phyloP scores from a whole-genome alignment of 768 basidiomycete species.

The Pleurotus djamor region DNA sequence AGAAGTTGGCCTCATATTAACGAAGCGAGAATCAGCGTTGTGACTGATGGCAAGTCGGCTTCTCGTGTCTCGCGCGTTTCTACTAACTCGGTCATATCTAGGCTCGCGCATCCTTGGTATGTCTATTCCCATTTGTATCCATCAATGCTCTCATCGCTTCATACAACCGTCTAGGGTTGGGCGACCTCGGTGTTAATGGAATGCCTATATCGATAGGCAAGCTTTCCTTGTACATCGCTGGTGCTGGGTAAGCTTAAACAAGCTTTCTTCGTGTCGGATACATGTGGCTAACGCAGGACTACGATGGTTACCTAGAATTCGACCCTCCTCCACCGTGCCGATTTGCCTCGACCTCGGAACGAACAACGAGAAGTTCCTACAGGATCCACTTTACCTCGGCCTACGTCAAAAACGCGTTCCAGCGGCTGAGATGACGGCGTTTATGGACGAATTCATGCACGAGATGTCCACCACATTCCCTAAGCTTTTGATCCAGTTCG shows the following conservation, averaged over 20 bases:
- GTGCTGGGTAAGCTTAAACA: slow-evolving; percentile 64
- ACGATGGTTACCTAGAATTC: slow-evolving; percentile 45
- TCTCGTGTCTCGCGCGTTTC: neutral
- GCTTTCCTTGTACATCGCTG: slow-evolving; percentile 85
- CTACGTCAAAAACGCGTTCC: slow-evolving; percentile 68
- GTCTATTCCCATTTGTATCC: neutral
- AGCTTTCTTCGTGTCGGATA: neutral
- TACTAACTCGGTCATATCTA: slow-evolving; percentile 25
- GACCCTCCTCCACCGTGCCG: slow-evolving; percentile 75
- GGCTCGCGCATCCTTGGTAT: slow-evolving; percentile 89
- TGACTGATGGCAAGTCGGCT: slow-evolving; percentile 73
- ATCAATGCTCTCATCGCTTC: neutral
- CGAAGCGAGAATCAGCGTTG: slow-evolving; percentile 86
- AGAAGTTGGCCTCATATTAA: slow-evolving; percentile 69
- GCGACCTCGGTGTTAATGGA: slow-evolving; percentile 79
- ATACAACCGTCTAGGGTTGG: slow-evolving; percentile 71
- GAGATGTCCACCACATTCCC: slow-evolving; percentile 78
- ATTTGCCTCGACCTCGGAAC: slow-evolving; percentile 90
- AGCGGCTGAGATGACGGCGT: slow-evolving; percentile 65
- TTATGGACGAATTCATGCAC: slow-evolving; percentile 93
- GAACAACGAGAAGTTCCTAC: slow-evolving; percentile 74
- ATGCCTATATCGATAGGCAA: slow-evolving; percentile 94
- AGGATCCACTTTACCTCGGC: slow-evolving; percentile 90
- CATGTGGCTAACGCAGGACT: slow-evolving; percentile 3
- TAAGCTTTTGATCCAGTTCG: slow-evolving; percentile 83